A percentile compares a stretch with the other conserved stretches of the same genome.
phyloP scores from a whole-genome alignment of 257 asterid species.

The Nicotiana attenuata region DNA sequence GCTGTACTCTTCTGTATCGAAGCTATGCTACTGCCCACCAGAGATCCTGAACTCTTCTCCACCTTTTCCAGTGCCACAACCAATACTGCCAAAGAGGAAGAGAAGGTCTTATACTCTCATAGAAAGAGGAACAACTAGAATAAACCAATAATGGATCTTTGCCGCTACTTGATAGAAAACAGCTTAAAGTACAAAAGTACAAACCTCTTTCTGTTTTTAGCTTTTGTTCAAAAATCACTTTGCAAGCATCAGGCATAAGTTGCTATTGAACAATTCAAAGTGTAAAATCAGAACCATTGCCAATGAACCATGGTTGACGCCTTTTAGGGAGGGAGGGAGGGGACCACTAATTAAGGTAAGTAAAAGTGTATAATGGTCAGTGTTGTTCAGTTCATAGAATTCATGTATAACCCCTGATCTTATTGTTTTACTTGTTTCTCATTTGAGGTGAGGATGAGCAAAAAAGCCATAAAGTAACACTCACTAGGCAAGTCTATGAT shows the following conservation, averaged over 20 bases:
- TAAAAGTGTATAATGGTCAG: neutral
- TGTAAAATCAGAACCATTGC: neutral
- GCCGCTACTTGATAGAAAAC: neutral
- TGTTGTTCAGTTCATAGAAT: neutral
- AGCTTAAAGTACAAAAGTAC: neutral
- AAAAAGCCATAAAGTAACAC: constrained; percentile 18
- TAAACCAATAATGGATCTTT: neutral
- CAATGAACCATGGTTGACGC: neutral
- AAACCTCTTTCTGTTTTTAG: neutral
- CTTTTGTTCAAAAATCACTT: neutral
- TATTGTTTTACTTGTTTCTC: neutral
- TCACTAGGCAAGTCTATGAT: constrained; percentile 82
- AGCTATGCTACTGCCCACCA: constrained; percentile 90
- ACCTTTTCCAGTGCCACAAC: constrained; percentile 91
- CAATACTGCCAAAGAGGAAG: constrained; percentile 48
- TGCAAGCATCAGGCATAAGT: neutral
- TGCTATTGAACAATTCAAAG: neutral
- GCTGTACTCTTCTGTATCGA: constrained; percentile 92
- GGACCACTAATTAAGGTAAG: neutral
- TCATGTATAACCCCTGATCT: neutral
- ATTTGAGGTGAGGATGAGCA: neutral
- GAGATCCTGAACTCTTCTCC: constrained; percentile 82
- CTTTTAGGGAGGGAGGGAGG: neutral
- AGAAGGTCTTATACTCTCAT: constrained; percentile 7
- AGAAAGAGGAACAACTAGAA: neutral